Percentiles rank a stretch among this genome's conserved stretches.
phyloP scores from a whole-genome alignment of 768 basidiomycete genomes.

The Multifurca ochricompacta region DNA sequence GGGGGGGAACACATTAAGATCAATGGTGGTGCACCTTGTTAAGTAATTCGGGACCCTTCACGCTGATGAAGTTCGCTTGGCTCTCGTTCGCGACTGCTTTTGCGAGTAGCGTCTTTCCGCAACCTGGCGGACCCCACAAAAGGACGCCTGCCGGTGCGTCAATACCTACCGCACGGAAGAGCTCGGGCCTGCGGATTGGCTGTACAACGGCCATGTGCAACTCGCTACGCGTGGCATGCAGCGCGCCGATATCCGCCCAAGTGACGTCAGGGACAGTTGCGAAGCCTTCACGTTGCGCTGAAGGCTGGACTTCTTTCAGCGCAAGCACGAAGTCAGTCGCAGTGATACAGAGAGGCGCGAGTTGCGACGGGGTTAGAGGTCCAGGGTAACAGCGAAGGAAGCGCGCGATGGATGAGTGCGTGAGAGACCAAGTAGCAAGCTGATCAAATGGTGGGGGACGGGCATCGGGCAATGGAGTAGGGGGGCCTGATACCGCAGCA shows the following conservation, averaged over 20 bases:
- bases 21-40: slow-evolving; percentile 65
- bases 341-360: slow-evolving; percentile 76
- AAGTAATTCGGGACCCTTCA: slow-evolving; percentile 92
- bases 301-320: slow-evolving; percentile 87
- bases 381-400: slow-evolving; percentile 85
- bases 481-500: neutral
- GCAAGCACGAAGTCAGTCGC: slow-evolving; percentile 73
- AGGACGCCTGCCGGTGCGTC: slow-evolving; percentile 88
- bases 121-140: slow-evolving; percentile 98
- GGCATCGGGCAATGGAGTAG: slow-evolving; percentile 6
- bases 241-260: slow-evolving; percentile 91
- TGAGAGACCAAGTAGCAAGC: slow-evolving; percentile 32
- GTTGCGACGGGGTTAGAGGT: slow-evolving; percentile 69
- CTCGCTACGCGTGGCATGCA: slow-evolving; percentile 81
- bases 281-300: slow-evolving; percentile 96
- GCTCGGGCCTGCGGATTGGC: slow-evolving; percentile 81
- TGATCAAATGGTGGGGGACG: slow-evolving; percentile 28
- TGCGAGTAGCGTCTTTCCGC: slow-evolving; percentile 95
- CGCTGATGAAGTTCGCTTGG: slow-evolving; percentile 92
- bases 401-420: slow-evolving; percentile 64
- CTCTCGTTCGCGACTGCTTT: slow-evolving; percentile 98
- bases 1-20: no score
- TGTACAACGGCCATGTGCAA: slow-evolving; percentile 97
- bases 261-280: slow-evolving; percentile 94
- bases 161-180: slow-evolving; percentile 86